phyloP scores from a whole-genome alignment of 805 yeast genomes.

The Monosporozyma siamensis region DNA sequence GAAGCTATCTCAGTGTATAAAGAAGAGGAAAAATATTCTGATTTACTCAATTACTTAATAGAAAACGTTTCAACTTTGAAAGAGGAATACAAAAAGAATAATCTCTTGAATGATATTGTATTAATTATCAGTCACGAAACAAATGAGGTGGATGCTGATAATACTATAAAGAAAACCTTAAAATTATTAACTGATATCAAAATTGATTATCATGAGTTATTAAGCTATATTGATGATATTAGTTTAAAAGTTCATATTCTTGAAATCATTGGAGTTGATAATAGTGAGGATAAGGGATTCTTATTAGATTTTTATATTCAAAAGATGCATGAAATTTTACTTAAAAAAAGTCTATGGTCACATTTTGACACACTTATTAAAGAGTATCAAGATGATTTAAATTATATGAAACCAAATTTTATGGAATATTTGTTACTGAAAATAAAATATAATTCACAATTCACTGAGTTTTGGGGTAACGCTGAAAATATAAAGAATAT shows the following conservation, averaged over 20 bases:
- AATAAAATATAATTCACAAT: conserved; percentile 8
- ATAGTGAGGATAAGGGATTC: conserved; percentile 18
- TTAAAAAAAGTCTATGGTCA: conserved; percentile 13
- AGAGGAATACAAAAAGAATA: conserved; percentile 8
- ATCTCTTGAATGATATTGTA: conserved; percentile 12
- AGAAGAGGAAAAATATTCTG: conserved; percentile 1
- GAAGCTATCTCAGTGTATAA: conserved; percentile 12
- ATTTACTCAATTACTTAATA: conserved; percentile 8
- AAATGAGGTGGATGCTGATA: background rate
- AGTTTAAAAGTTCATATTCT: conserved; percentile 18
- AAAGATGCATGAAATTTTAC: conserved; percentile 15
- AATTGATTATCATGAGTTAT: conserved; percentile 11
- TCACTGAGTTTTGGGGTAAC: conserved; percentile 6
- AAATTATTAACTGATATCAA: conserved; percentile 8
- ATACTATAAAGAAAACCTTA: conserved; percentile 4
- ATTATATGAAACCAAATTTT: conserved; percentile 19
- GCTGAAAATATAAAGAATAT: conserved; percentile 7
- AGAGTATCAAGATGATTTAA: conserved; percentile 18
- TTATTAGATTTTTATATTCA: conserved; percentile 20
- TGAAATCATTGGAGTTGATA: conserved; percentile 17
- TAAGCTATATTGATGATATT: conserved; percentile 9
- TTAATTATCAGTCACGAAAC: conserved; percentile 6
- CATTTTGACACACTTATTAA: conserved; percentile 9
- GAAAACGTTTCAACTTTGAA: conserved; percentile 9
- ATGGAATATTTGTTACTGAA: conserved; percentile 15